These are phyloP conservation scores for Neurospora intermedia DNA, from an alignment of 495 filamentous ascomycete species.

Conservation along the genomic window DNA sequence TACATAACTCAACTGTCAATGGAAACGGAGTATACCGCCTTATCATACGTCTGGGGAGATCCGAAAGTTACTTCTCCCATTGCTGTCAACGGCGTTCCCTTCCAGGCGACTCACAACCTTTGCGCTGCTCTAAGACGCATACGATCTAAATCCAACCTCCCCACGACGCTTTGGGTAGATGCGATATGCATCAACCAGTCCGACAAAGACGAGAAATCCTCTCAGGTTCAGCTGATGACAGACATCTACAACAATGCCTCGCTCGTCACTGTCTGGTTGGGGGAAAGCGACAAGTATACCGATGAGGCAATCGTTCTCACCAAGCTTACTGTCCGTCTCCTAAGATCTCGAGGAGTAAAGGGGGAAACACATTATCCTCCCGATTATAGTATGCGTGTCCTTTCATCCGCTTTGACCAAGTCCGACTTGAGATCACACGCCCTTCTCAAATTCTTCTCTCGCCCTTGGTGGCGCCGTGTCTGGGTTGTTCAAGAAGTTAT, in stretches of 20 bases:
- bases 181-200: neutral
- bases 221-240: neutral
- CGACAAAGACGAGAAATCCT: neutral
- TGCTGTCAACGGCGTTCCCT: neutral
- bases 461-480: neutral
- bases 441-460: neutral
- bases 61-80: neutral
- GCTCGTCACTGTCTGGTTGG: neutral
- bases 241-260: neutral
- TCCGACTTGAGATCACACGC: neutral
- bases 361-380: neutral
- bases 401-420: neutral
- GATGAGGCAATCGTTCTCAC: neutral
- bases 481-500: neutral
- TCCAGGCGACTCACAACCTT: neutral
- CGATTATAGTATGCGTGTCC: neutral
- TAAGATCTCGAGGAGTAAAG: neutral
- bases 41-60: neutral
- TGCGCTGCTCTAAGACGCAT: neutral
- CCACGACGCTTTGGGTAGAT: neutral
- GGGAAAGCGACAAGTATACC: neutral
- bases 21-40: neutral
- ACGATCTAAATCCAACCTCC: neutral
- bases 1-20: neutral
- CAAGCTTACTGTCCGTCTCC: neutral